Base-by-base conservation (phyloP, 169 alveolate species). In the Miamiensis avidus region DNA sequence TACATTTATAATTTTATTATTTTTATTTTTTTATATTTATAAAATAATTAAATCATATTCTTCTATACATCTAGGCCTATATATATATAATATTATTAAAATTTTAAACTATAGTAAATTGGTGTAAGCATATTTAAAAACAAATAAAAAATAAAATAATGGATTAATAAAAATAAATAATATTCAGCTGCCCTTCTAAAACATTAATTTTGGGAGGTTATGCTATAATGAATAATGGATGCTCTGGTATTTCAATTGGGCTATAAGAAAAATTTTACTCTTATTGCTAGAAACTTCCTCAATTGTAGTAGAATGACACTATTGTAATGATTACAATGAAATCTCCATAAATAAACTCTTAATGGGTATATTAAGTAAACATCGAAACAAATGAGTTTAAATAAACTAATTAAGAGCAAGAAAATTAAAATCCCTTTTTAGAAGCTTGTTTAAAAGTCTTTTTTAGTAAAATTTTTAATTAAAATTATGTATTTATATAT, bases 151-250 rank as follows among this genome's bases (percentile, higher is more conserved):
- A 11, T 49, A 11, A 49, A 11, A 49, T 11, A 49, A 49, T 49
- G 20, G 20, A 49, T 49, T 11, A 49, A 49, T 11, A 11, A 49
- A 49, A n/a, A n/a, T n/a, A n/a, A n/a, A n/a, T 11, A 49, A 49
- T 49, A 49, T 77, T 32, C 74, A 32, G 74, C 82, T 79, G 84
- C 11, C 84, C 84, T 65, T 79, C 84, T n/a, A 79, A 79, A 31
- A 74, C 65, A 29, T 79, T 79, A 31, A 79, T 79, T 29, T 34
- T 79, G 75, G 84, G 84, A 1, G 84, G 84, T 0, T 79, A 79
- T 65, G 84, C 84, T 0, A 79, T 79, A 1, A 33, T 79, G 6
- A 34, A 69, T 79, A 64, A 34, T 28, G 28, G 64, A 25, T 79
- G 84, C 29, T 69, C 31, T 0, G 84, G 84, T 0, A 28, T 79